Evolutionary conservation across 140 eudicot genomes (phyloP).

Genomic region (Anethum foeniculum): DNA sequence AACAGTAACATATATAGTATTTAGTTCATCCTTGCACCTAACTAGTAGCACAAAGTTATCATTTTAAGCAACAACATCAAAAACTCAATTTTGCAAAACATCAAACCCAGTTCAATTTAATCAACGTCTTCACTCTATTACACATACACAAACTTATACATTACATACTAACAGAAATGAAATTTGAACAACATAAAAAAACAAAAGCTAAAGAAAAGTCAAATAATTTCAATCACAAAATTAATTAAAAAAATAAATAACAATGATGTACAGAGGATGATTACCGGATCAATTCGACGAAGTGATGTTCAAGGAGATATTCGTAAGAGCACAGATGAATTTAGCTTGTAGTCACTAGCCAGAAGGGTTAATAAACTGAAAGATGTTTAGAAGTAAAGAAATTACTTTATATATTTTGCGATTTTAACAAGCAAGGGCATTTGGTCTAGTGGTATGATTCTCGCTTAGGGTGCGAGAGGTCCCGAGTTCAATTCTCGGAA

Average conservation of each 20-base stretch:
- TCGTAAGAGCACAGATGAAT: background rate
- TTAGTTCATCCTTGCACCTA: background rate
- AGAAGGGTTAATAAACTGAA: background rate
- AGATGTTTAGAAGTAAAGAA: background rate
- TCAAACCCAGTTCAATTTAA: background rate
- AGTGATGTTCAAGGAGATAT: background rate
- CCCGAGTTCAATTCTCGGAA: slow-evolving; percentile 99
- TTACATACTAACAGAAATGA: background rate
- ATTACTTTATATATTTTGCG: too few relatives aligned
- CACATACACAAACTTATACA: background rate
- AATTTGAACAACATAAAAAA: background rate
- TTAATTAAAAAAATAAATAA: background rate
- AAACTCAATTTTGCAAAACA: background rate
- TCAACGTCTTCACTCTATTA: background rate
- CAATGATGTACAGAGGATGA: background rate
- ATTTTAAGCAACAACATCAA: background rate
- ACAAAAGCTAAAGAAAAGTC: background rate
- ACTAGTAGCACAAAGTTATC: background rate
- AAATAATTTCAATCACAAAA: background rate
- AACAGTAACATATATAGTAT: background rate
- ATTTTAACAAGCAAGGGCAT: slow-evolving; percentile 41
- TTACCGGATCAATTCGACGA: background rate
- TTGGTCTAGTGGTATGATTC: slow-evolving; percentile 99
- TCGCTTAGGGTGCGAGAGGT: slow-evolving; percentile 99
- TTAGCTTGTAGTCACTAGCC: background rate